A percentile compares a stretch with the other conserved stretches of the same genome.
These are phyloP conservation scores for Zygosaccharomyces gambellarensis DNA, from an alignment of 805 yeast species.

Conservation along the genomic window DNA sequence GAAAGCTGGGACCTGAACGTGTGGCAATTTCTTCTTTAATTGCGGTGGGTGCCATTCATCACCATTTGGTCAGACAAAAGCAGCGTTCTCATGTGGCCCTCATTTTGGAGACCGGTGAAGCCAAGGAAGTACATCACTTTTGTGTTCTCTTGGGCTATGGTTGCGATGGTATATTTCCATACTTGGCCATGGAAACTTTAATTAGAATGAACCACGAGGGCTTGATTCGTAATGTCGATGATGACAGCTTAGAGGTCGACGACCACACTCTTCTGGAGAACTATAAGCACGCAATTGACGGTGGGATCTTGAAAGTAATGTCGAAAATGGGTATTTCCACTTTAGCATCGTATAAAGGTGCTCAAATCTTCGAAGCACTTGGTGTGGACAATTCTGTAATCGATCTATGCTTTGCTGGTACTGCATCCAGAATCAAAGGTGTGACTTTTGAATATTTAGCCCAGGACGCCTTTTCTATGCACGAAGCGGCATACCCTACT, in stretches of 20 bases:
- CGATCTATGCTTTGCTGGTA: conserved; percentile 93
- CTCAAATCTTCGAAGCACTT: conserved; percentile 94
- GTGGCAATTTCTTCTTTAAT: conserved; percentile 81
- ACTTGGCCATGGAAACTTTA: conserved; percentile 85
- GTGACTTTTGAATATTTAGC: conserved; percentile 93
- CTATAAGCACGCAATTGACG: conserved; percentile 79
- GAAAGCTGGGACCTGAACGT: conserved; percentile 51
- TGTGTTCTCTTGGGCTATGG: conserved; percentile 95
- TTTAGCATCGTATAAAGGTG: conserved; percentile 96
- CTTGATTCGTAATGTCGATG: conserved; percentile 49
- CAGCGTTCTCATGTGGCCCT: conserved; percentile 94
- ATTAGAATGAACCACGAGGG: conserved; percentile 79
- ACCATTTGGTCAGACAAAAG: conserved; percentile 90
- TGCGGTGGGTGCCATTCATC: conserved; percentile 97
- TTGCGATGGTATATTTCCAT: conserved; percentile 94
- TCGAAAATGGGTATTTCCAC: conserved; percentile 99
- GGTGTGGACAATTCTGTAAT: conserved; percentile 95
- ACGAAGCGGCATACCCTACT: conserved; percentile 85
- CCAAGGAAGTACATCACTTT: conserved; percentile 94
- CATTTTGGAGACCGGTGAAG: conserved; percentile 91
- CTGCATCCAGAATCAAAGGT: conserved; percentile 96
- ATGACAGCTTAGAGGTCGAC: conserved; percentile 37
- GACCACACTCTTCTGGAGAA: conserved; percentile 63
- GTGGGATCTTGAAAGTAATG: conserved; percentile 95
- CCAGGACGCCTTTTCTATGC: conserved; percentile 91